Base-by-base conservation (phyloP, 2,329 filamentous ascomycete species). In the Aotearoamyces nothofagi region DNA sequence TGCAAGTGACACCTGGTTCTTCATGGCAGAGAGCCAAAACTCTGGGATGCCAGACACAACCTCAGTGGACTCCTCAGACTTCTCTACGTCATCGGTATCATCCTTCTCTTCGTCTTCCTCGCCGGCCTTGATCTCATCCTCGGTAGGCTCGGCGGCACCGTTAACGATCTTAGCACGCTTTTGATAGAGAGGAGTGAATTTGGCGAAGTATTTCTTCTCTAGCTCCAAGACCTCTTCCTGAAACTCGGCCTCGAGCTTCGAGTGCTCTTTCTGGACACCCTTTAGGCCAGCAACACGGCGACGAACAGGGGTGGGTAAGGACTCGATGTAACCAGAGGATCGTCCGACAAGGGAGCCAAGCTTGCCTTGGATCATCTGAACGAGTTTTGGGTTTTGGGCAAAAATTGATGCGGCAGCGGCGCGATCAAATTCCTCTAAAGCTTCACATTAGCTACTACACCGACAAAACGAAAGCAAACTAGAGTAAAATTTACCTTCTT, bases 11-110 rank as follows among this genome's bases (percentile, higher is more conserved):
- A 90, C 73, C 56, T 94, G 87, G 66, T 98, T 98, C 71, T 98
- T 98, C 87, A 98, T 96, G 45, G 92, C 87, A 37, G 87, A 94
- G 28, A 98, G 69, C 90, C 90, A 98, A 69, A 98, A 98, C 60
- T 98, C 90, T 39, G 90, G 90, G 39, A 98, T 94, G 56, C 90
- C 90, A 47, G 73, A 66, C 40, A 78, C 58, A 32, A 63, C 54
- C 28, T 53, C 54, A 20, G 56, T 41, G 48, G 66, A 58, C 47
- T 72, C 66, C 26, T 54, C 44, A 6, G 38, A 23, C 46, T 65
- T 58, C 48, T 74, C 66, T 36, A 57, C 54, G 24, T 53, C 55
- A 26, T 57, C 55, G 39, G 60, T 55, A 31, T 66, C 61, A 13
- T 62, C 61, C 27, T 67, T 61, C 33, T 69, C 67, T 13, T 72